Evolutionary conservation across 345 rosid genomes (phyloP), one percentile per base, ranked within the genome.

Genomic region (Hevea brasiliensis): DNA sequence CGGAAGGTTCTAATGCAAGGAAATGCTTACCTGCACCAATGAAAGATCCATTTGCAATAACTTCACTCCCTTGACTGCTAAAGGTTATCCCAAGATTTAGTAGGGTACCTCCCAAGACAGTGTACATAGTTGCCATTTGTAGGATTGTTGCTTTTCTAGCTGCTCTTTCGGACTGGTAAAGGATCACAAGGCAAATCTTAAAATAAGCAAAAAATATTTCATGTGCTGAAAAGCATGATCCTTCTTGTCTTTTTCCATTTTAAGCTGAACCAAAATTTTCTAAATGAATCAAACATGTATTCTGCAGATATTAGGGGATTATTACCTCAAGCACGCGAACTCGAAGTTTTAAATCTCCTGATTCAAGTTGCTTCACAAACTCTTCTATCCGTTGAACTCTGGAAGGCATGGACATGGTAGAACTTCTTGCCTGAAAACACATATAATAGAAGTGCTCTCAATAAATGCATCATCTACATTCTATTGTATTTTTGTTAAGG

Each of bases 321-420:
- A 61, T 67, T 83, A 92, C 98, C 98, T 95, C 99, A 17, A 92
- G 97, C 77, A 94, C 97, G 47, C 98, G 87, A 64, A 94, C 93
- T 61, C 95, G 85, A 67, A 94, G 98, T 81, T 90, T 94, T 17
- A 90, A n/a, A 76, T 92, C 98, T 55, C 98, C 98, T 0, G 89
- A 78, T 77, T 94, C 98, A 21, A 92, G 97, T 83, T 94, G 89
- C 70, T 90, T 84, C 69, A 92, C 89, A 53, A 94, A 86, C 81
- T 92, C 97, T 73, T 94, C 98, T 55, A 94, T 94, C 68, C 76
- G 80, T 62, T 89, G 95, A 51, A 94, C 90, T 82, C 93, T 79
- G 76, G 74, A 88, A 41, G 98, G 98, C 97, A 94, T 94, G 27
- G 92, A 86, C 61, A 94, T 84, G 61, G 97, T 87, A 64, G 87